Base-by-base conservation (phyloP, 163 green algal genomes). In the Botryococcus braunii region DNA sequence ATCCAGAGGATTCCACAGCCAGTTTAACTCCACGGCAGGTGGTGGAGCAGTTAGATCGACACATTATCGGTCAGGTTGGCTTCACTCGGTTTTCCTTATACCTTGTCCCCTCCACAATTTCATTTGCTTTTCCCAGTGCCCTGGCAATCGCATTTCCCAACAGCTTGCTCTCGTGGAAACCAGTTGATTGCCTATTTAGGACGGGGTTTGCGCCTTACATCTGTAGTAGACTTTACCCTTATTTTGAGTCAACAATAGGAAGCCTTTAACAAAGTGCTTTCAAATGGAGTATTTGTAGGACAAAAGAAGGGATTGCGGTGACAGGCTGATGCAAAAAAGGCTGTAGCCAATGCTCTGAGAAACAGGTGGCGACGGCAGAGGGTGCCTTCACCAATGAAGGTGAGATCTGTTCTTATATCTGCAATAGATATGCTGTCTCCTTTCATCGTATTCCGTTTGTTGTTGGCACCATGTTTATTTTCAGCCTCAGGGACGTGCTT, bases 301-400 rank as follows among this genome's bases (percentile, higher is more conserved):
- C 43, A 7, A 35, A 9, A 34, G 1, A 5, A 34, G 35, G 23
- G 35, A 34, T 21, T 27, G 35, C 9, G 60, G 37, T 52, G 23
- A 40, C 84, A 93, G 78, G 62, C 58, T 7, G 87, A 92, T 5
- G 93, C 93, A 52, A 98, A 98, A 80, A 77, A 84, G 31, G 91
- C 92, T 1, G 90, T 97, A 29, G 93, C 93, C 47, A 89, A 98
- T 52, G 93, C 93, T 29, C 78, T 98, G 68, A 82, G 93, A 57
- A 97, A 97, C 69, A 82, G 93, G 11, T 98, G 93, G 92, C 82
- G 93, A 1, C 77, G 93, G 37, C 88, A 96, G 58, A 82, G 81
- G 9, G 86, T 97, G 2, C 39, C 69, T 11, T 74, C 59, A 39
- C 72, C 79, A 3, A 71, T 92, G 73, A 80, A 77, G 57, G 80